Conservation (phyloP, 2,329 filamentous ascomycete species). For the Fusarium palustre region DNA sequence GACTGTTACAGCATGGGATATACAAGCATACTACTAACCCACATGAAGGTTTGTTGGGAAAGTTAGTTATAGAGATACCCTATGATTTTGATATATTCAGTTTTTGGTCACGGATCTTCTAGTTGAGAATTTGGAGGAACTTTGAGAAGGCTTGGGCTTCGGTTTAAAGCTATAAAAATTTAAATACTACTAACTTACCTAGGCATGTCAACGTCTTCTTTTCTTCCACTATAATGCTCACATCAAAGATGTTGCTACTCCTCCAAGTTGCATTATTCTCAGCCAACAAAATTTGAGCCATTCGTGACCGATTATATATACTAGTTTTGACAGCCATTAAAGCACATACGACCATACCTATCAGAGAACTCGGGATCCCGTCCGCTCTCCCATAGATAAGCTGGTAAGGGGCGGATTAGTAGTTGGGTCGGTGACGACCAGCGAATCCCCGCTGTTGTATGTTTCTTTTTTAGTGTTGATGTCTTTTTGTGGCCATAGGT, state of each 20-base stretch:
- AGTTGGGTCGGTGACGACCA: constrained; percentile 2
- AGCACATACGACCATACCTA: constrained; percentile 5
- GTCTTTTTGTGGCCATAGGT: not conserved
- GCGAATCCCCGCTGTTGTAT: constrained; percentile 1
- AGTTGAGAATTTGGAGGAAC: too few relatives aligned
- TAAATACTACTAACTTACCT: not conserved
- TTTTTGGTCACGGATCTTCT: too few relatives aligned
- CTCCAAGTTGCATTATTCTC: not conserved
- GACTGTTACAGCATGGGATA: not conserved
- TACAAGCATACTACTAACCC: not conserved
- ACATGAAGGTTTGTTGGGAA: too few relatives aligned
- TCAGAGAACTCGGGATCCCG: constrained; percentile 1
- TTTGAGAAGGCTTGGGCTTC: too few relatives aligned
- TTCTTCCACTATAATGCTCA: not conserved
- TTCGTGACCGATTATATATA: not conserved
- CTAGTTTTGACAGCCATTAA: not conserved
- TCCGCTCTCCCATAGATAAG: constrained; percentile 1
- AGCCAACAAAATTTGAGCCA: not conserved
- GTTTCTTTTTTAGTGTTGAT: not conserved
- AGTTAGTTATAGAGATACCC: too few relatives aligned
- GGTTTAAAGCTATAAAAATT: too few relatives aligned
- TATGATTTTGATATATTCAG: too few relatives aligned
- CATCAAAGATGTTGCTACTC: not conserved
- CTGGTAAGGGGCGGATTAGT: constrained; percentile 1
- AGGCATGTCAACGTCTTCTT: not conserved